Evolutionary conservation across 2,329 filamentous ascomycete genomes (phyloP).

Genomic region (Penicillium sp.): DNA sequence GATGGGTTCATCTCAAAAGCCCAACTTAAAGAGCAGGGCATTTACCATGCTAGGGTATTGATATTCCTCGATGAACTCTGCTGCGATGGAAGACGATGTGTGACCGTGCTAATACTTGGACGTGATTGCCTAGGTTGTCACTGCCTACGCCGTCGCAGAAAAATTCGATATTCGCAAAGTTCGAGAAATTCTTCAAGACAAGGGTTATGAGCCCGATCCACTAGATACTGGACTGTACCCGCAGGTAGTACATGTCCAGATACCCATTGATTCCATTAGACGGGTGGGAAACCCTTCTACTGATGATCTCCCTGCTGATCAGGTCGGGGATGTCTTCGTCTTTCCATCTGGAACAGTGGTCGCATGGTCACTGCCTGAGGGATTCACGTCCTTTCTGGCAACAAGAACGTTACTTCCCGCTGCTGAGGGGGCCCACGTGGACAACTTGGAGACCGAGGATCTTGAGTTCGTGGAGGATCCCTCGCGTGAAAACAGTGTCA

Average conservation of each 20-base stretch:
- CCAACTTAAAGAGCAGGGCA: constrained; percentile 30
- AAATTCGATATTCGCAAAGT: constrained; percentile 57
- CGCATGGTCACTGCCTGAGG: constrained; percentile 78
- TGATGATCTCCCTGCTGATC: constrained; percentile 36
- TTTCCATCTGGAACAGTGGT: constrained; percentile 94
- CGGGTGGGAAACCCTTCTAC: constrained; percentile 39
- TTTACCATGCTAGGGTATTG: constrained; percentile 34
- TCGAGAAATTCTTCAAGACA: constrained; percentile 51
- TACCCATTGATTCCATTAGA: constrained; percentile 43
- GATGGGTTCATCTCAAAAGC: constrained; percentile 48
- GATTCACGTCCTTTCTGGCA: constrained; percentile 63
- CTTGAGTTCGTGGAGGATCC: constrained; percentile 79
- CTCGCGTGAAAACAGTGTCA: constrained; percentile 63
- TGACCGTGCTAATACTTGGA: constrained; percentile 1
- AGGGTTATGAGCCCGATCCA: constrained; percentile 59
- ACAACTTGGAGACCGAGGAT: constrained; percentile 76
- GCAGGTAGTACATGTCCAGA: constrained; percentile 58
- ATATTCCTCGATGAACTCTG: not conserved
- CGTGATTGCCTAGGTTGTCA: constrained; percentile 43
- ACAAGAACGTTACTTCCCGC: constrained; percentile 69
- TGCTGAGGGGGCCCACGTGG: constrained; percentile 66
- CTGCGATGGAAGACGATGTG: no score
- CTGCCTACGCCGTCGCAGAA: constrained; percentile 63
- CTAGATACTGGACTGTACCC: constrained; percentile 56
- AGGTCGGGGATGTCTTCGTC: constrained; percentile 80